Conservation (phyloP, 257 asterid species). For the Solanum dulcamara region DNA sequence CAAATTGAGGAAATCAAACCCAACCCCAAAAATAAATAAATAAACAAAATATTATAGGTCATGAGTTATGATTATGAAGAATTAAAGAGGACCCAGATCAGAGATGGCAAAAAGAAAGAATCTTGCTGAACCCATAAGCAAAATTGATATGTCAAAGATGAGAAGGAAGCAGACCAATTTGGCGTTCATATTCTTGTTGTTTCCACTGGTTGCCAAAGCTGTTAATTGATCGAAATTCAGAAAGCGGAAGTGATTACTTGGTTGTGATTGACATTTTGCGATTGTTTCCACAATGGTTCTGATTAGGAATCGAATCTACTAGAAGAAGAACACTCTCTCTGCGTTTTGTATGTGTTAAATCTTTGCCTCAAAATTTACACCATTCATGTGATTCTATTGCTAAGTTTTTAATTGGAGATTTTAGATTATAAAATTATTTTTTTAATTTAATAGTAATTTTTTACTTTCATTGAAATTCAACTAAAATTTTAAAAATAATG, state of each 20-base stretch:
- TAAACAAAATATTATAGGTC: too few species aligned
- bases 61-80: background rate
- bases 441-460: too few species aligned
- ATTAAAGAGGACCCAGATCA: background rate
- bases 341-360: background rate
- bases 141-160: background rate
- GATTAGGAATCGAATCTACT: too few species aligned
- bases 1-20: background rate
- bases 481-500: too few species aligned
- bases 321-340: too few species aligned
- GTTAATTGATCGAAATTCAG: background rate
- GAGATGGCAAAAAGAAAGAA: background rate
- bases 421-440: too few species aligned
- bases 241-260: background rate
- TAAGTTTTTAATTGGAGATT: too few species aligned
- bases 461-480: too few species aligned
- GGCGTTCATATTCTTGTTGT: conserved; percentile 66
- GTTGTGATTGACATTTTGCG: background rate
- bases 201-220: conserved; percentile 56
- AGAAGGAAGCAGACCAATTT: conserved; percentile 40
- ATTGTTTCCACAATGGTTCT: background rate
- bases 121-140: background rate
- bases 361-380: background rate
- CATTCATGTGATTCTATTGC: background rate
- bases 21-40: background rate